Conservation (phyloP, 164 flowering plant species). For the Vitis labrusca region DNA sequence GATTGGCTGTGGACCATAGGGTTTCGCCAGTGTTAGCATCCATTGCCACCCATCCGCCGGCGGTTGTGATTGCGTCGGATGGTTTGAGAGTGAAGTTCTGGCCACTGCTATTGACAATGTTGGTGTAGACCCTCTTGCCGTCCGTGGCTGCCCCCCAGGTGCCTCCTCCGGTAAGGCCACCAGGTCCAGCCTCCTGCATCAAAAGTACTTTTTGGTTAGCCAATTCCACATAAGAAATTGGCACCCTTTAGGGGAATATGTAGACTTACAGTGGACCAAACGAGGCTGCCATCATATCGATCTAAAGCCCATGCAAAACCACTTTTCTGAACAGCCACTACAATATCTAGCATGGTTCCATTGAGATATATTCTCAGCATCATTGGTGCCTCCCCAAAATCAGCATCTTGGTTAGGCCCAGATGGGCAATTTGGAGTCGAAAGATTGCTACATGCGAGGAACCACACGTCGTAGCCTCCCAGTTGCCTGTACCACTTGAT, state of each 20-base stretch:
- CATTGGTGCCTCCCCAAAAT: slow-evolving; percentile 41
- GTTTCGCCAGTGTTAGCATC: slow-evolving; percentile 33
- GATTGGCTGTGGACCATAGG: slow-evolving; percentile 39
- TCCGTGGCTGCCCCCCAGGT: slow-evolving; percentile 55
- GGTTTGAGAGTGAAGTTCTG: slow-evolving; percentile 38
- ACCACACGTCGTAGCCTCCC: slow-evolving; percentile 46
- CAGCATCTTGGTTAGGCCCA: slow-evolving; percentile 37
- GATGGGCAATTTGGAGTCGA: slow-evolving; percentile 30
- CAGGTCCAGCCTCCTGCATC: slow-evolving; percentile 45
- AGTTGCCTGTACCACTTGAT: slow-evolving; percentile 39
- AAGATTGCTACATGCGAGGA: slow-evolving; percentile 16
- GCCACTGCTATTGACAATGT: slow-evolving; percentile 32
- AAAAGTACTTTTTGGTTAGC: background rate
- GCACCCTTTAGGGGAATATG: too few species aligned
- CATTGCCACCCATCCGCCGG: slow-evolving; percentile 50
- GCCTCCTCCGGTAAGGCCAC: slow-evolving; percentile 40
- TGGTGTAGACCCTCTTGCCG: slow-evolving; percentile 34
- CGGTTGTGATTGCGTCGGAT: slow-evolving; percentile 22
- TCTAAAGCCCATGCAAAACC: slow-evolving; percentile 46
- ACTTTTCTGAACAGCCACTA: slow-evolving; percentile 39
- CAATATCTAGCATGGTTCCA: slow-evolving; percentile 22
- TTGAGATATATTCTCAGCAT: slow-evolving; percentile 17
- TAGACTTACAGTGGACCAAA: slow-evolving; percentile 35
- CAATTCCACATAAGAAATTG: too few species aligned
- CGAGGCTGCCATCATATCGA: slow-evolving; percentile 25